Conservation (phyloP, 139 green algal genomes). For the Trebouxia sp. region DNA sequence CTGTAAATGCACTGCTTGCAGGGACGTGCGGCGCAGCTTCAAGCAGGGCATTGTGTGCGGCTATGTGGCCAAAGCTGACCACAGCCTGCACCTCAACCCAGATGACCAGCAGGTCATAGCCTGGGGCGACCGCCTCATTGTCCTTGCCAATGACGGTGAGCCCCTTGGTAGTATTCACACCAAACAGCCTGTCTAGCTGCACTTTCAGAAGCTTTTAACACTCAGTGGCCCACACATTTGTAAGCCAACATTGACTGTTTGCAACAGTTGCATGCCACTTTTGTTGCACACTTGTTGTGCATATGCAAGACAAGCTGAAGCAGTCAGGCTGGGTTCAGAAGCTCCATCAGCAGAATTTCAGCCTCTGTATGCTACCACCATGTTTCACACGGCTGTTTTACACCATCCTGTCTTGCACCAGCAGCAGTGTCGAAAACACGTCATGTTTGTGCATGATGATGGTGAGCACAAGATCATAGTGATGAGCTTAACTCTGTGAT, state of each 20-base stretch:
- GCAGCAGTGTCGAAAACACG: no score
- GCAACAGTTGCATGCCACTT: not conserved
- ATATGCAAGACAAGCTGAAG: not conserved
- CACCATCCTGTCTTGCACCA: no score
- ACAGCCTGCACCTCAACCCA: constrained; percentile 37
- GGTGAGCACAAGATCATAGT: no score
- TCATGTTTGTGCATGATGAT: no score
- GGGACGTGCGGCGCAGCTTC: constrained; percentile 31
- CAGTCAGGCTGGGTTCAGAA: not conserved
- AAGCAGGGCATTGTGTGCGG: constrained; percentile 13
- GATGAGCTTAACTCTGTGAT: no score
- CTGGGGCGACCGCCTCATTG: constrained; percentile 30
- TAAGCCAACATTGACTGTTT: not conserved
- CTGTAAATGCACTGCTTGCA: no score
- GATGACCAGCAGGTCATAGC: constrained; percentile 17
- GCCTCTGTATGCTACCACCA: not conserved
- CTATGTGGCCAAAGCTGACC: constrained; percentile 21
- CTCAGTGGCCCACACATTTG: no score
- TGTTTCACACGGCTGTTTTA: not conserved
- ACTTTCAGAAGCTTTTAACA: no score
- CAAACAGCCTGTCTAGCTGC: not conserved
- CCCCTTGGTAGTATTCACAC: not conserved
- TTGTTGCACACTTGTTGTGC: not conserved
- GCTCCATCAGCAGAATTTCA: not conserved
- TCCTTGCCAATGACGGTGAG: constrained; percentile 32